A percentile compares a stretch with the other conserved stretches of the same genome.
phyloP scores from a whole-genome alignment of 2,329 filamentous ascomycete species.

The Microthyrium microscopicum region DNA sequence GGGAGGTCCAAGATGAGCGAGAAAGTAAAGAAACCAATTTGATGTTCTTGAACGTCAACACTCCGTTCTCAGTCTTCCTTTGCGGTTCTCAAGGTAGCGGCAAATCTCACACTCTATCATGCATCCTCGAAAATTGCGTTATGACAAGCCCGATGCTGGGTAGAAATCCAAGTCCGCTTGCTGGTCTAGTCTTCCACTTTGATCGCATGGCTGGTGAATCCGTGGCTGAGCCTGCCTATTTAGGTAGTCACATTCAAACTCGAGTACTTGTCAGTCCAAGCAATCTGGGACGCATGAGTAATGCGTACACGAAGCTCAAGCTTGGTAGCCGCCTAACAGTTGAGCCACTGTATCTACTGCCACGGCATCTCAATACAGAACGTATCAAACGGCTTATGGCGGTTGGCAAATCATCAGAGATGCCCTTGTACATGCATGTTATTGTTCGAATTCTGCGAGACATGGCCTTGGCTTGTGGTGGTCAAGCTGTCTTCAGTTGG shows the following conservation, averaged over 20 bases:
- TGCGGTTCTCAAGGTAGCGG: constrained; percentile 47
- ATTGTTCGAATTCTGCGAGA: constrained; percentile 39
- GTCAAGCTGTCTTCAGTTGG: constrained; percentile 32
- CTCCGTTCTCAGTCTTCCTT: constrained; percentile 42
- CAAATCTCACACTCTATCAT: constrained; percentile 43
- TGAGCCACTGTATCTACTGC: not conserved
- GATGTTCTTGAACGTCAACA: constrained; percentile 35
- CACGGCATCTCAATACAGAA: constrained; percentile 1
- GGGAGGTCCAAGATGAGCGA: no score
- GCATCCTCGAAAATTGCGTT: constrained; percentile 43
- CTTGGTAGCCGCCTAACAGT: constrained; percentile 9
- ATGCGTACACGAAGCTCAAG: constrained; percentile 24
- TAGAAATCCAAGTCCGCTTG: constrained; percentile 33
- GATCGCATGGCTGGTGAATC: constrained; percentile 31
- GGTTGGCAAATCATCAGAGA: not conserved
- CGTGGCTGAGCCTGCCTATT: constrained; percentile 41
- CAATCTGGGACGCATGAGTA: constrained; percentile 26
- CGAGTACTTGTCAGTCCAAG: constrained; percentile 35
- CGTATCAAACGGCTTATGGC: constrained; percentile 6
- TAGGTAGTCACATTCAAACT: constrained; percentile 33
- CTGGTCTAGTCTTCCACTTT: constrained; percentile 43
- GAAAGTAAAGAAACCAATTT: no score
- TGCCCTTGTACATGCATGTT: constrained; percentile 21
- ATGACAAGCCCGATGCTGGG: constrained; percentile 26
- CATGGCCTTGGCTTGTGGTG: constrained; percentile 33